Evolutionary conservation across 1,284 basidiomycete genomes (phyloP).

Genomic region (Cryptococcus sp.): DNA sequence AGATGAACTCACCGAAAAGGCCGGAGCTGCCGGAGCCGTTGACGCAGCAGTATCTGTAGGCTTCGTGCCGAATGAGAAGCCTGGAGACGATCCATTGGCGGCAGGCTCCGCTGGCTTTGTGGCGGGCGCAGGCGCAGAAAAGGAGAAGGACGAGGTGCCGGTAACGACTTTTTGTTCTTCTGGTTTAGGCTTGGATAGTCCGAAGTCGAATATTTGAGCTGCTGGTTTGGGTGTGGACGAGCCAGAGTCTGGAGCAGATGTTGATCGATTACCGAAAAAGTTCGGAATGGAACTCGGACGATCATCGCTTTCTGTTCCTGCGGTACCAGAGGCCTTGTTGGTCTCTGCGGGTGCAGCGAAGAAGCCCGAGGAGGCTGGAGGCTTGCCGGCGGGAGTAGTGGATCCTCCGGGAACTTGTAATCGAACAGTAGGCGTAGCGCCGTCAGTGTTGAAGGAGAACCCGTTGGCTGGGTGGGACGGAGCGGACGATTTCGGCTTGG

Average conservation of each 20-base stretch:
- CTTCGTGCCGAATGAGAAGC: conserved; percentile 21
- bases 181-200: conserved; percentile 15
- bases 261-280: conserved; percentile 38
- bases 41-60: conserved; percentile 1
- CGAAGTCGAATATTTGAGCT: conserved; percentile 36
- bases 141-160: conserved; percentile 8
- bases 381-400: conserved; percentile 27
- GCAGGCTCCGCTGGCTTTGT: conserved; percentile 9
- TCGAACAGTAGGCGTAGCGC: conserved; percentile 8
- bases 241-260: conserved; percentile 18
- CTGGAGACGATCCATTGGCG: background rate
- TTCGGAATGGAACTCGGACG: conserved; percentile 24
- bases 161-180: conserved; percentile 13
- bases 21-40: background rate
- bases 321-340: too few relatives aligned
- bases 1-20: conserved; percentile 18
- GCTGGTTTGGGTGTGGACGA: conserved; percentile 23
- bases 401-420: conserved; percentile 18
- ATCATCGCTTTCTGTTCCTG: too few relatives aligned
- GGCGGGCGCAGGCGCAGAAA: conserved; percentile 10
- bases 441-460: conserved; percentile 27
- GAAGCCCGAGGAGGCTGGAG: conserved; percentile 32
- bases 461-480: conserved; percentile 8
- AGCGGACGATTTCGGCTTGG: conserved; percentile 3
- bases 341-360: conserved; percentile 8